A percentile compares a stretch with the other conserved stretches of the same genome.
Conservation (phyloP, 2,329 filamentous ascomycete species). For the Colletotrichum zoysiae region DNA sequence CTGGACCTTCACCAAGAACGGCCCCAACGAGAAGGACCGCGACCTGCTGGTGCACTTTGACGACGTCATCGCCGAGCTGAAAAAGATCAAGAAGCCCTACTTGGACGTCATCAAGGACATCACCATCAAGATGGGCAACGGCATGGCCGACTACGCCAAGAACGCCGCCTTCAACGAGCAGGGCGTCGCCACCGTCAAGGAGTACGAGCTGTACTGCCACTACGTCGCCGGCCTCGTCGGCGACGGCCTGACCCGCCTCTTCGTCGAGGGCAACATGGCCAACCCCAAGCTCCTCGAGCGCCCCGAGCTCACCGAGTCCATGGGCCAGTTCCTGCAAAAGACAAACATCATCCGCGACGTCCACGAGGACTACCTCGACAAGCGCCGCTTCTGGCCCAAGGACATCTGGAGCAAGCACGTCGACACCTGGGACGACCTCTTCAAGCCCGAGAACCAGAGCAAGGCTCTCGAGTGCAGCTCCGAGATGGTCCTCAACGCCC, state of each 20-base stretch:
- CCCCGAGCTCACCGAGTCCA: conserved; percentile 87
- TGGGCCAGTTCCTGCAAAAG: conserved; percentile 98
- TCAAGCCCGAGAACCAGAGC: conserved; percentile 82
- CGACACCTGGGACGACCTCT: conserved; percentile 88
- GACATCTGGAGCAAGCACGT: conserved; percentile 99
- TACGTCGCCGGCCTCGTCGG: conserved; percentile 99
- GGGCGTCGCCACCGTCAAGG: conserved; percentile 84
- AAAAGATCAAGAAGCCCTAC: conserved; percentile 88
- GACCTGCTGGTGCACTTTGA: conserved; percentile 94
- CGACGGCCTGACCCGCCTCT: conserved; percentile 90
- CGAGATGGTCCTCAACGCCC: conserved; percentile 92
- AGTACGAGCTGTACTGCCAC: conserved; percentile 98
- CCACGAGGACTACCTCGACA: conserved; percentile 88
- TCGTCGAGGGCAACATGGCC: conserved; percentile 87
- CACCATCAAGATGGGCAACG: conserved; percentile 93
- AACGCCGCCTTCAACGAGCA: conserved; percentile 85
- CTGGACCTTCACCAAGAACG: conserved; percentile 90
- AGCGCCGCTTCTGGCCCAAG: conserved; percentile 92
- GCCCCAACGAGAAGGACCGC: conserved; percentile 92
- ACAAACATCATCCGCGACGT: conserved; percentile 99
- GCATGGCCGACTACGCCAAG: conserved; percentile 95
- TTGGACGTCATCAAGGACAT: conserved; percentile 91
- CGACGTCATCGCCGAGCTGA: conserved; percentile 86
- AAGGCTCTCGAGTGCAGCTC: conserved; percentile 87
- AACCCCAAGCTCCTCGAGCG: conserved; percentile 86